phyloP scores from a whole-genome alignment of 345 rosid genomes.

The Brassica rapa region DNA sequence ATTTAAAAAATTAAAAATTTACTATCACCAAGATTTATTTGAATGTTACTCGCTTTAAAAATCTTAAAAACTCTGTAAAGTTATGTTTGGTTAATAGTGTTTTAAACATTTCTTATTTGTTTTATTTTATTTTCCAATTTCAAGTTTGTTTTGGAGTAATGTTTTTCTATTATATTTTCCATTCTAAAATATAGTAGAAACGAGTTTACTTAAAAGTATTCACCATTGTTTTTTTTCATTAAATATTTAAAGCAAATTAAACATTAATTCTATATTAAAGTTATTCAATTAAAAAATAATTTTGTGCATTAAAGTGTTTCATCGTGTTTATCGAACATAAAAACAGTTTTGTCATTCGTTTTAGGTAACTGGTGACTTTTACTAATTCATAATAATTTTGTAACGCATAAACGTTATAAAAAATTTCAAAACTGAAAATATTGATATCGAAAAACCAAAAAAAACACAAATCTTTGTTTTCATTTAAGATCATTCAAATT shows the following conservation, averaged over 20 bases:
- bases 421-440: background rate
- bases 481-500: background rate
- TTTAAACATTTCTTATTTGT: no score
- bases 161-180: no score
- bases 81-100: background rate
- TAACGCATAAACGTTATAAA: background rate
- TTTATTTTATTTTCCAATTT: no score
- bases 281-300: no score
- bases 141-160: no score
- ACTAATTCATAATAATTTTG: background rate
- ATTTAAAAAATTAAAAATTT: no score
- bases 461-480: background rate
- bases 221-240: background rate
- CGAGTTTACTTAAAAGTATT: no score
- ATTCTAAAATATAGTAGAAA: no score
- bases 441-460: background rate
- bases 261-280: background rate
- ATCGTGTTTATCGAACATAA: conserved; percentile 1
- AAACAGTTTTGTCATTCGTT: background rate
- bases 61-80: no score
- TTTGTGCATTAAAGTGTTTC: no score
- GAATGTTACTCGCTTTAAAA: no score
- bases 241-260: background rate
- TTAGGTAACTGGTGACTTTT: background rate
- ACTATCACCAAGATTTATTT: no score